Evolutionary conservation across 345 rosid species (phyloP).

Genomic region (Trapa incisa): DNA sequence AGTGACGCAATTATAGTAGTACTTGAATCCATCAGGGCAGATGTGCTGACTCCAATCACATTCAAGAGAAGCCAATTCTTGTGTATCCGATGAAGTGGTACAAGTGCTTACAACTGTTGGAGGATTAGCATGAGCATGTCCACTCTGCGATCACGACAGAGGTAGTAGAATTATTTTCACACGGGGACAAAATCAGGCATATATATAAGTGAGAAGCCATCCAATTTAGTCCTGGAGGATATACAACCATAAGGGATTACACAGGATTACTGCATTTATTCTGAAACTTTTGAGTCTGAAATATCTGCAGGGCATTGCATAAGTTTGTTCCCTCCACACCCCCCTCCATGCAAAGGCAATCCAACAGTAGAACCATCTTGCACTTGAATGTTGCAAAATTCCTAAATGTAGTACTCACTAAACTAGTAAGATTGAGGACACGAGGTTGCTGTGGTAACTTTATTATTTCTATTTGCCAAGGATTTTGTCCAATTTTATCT

Average conservation of each 20-base stretch:
- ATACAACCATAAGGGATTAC: not conserved
- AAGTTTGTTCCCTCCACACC: too few species aligned
- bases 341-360: too few species aligned
- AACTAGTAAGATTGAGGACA: too few species aligned
- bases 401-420: not conserved
- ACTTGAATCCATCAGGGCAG: constrained; percentile 82
- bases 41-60: constrained; percentile 90
- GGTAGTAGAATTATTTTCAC: not conserved
- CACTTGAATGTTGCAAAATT: too few species aligned
- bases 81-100: constrained; percentile 25
- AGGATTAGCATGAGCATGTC: constrained; percentile 18
- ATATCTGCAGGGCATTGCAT: too few species aligned
- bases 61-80: constrained; percentile 27
- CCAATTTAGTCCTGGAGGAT: not conserved
- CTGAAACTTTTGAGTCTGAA: not conserved
- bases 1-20: constrained; percentile 63
- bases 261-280: not conserved
- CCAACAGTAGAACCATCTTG: too few species aligned
- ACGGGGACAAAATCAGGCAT: not conserved
- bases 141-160: constrained; percentile 17
- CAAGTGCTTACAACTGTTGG: constrained; percentile 19
- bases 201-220: not conserved
- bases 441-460: not conserved
- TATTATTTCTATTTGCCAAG: not conserved
- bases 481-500: not conserved